Base-by-base conservation (phyloP, 768 basidiomycete species). In the Arthromyces matolae region DNA sequence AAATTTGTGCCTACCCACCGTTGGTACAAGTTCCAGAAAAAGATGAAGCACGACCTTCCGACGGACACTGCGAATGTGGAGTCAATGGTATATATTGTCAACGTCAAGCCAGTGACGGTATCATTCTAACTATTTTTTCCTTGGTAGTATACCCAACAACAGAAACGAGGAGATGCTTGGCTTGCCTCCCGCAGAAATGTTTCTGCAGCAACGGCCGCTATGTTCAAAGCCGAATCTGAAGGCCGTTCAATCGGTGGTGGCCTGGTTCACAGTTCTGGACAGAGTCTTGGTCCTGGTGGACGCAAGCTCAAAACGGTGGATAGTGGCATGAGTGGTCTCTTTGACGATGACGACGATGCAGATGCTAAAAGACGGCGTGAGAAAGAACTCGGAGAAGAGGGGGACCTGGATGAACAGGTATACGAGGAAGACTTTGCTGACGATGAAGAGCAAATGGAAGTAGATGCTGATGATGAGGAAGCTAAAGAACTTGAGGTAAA, bases 11-110 rank as follows among this genome's bases (percentile, higher is more conserved):
- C 90, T 12, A 82, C 89, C 5, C 81, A 90, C 62, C 77, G 91
- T 35, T 93, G 89, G 88, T 94, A 93, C 75, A 91, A 90, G 66
- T 93, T 93, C 62, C 89, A 89, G 68, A 91, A 90, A 73, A 83
- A 83, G 56, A 76, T 87, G 34, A 85, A 83, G 58, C 82, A 90
- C 58, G 77, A 81, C 59, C 69, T 89, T 13, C 84, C 83, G 35
- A 78, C 79, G 32, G 73, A 73, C 75, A 66, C 86, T 71, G 69
- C 82, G 72, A 69, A 85, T 72, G 57, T 90, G 78, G 77, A 81
- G 73, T 59, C 70, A 76, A 65, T 89, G 81, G 78, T 69, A 71
- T 63, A 50, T 35, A 40, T 33, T 6, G 39, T 47, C 41, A 33
- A 16, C 20, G 58, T 34, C 39, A 67, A 57, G 63, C 23, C 19